Conservation (phyloP, 2,329 filamentous ascomycete genomes). For the Hypoxylon sp. region DNA sequence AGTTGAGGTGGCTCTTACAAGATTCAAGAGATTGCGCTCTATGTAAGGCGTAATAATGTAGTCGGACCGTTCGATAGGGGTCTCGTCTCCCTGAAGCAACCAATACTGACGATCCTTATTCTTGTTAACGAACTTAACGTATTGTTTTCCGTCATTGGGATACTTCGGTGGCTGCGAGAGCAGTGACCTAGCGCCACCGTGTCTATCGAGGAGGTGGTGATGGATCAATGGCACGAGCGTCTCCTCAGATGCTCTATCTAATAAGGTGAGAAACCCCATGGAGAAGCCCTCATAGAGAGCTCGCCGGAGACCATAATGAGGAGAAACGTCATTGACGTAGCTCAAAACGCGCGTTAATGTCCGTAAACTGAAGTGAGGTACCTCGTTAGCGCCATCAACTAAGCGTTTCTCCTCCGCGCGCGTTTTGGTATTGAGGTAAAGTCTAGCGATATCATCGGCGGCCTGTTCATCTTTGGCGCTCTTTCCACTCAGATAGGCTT, state of each 20-base stretch:
- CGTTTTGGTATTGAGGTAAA: conserved; percentile 90
- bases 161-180: conserved; percentile 82
- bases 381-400: conserved; percentile 94
- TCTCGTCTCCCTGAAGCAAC: conserved; percentile 80
- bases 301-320: conserved; percentile 85
- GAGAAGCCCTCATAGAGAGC: conserved; percentile 95
- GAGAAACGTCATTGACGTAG: conserved; percentile 87
- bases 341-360: conserved; percentile 91
- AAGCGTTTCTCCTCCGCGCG: conserved; percentile 85
- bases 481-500: conserved; percentile 83
- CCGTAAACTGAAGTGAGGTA: conserved; percentile 95
- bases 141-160: conserved; percentile 80
- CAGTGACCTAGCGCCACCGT: conserved; percentile 77
- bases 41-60: conserved; percentile 98
- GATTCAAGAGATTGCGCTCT: conserved; percentile 91
- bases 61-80: conserved; percentile 79
- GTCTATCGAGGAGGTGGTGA: conserved; percentile 80
- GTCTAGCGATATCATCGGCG: conserved; percentile 82
- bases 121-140: conserved; percentile 81
- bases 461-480: conserved; percentile 79
- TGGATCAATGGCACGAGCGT: conserved; percentile 84
- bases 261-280: conserved; percentile 95
- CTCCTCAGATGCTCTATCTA: conserved; percentile 85
- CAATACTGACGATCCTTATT: conserved; percentile 82
- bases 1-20: conserved; percentile 94